phyloP scores from a whole-genome alignment of 768 basidiomycete genomes.

The Serpula lacrymans region DNA sequence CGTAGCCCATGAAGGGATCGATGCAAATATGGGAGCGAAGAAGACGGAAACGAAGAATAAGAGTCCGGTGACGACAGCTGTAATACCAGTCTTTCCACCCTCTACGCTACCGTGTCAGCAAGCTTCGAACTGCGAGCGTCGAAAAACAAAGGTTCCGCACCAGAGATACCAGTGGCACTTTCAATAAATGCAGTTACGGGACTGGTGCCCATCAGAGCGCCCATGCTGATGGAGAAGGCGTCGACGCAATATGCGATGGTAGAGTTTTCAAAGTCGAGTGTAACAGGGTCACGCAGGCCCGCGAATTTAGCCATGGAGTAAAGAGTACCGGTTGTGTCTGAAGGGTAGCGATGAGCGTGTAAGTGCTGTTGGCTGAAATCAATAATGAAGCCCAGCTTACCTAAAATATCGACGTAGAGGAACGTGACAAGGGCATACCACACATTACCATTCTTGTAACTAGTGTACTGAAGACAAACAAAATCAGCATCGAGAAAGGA shows the following conservation, averaged over 20 bases:
- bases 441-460: constrained; percentile 60
- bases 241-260: constrained; percentile 82
- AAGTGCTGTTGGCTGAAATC: constrained; percentile 8
- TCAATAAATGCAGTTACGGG: constrained; percentile 84
- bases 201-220: constrained; percentile 74
- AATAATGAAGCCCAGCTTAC: constrained; percentile 30
- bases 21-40: constrained; percentile 87
- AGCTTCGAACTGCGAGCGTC: constrained; percentile 3
- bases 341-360: constrained; percentile 1
- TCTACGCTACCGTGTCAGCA: constrained; percentile 40
- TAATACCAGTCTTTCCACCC: constrained; percentile 86
- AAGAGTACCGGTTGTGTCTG: constrained; percentile 61
- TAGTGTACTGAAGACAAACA: constrained; percentile 35
- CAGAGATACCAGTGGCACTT: constrained; percentile 76
- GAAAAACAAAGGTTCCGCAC: constrained; percentile 29
- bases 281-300: constrained; percentile 80
- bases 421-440: constrained; percentile 90
- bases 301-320: constrained; percentile 93
- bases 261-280: constrained; percentile 83
- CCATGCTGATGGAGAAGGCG: constrained; percentile 78
- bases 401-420: constrained; percentile 85
- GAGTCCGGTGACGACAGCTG: constrained; percentile 67
- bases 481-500: constrained; percentile 5
- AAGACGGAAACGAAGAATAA: constrained; percentile 84
- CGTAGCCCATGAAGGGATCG: constrained; percentile 84